Base-by-base conservation (phyloP, 768 basidiomycete genomes). In the Termitomyces sp. region DNA sequence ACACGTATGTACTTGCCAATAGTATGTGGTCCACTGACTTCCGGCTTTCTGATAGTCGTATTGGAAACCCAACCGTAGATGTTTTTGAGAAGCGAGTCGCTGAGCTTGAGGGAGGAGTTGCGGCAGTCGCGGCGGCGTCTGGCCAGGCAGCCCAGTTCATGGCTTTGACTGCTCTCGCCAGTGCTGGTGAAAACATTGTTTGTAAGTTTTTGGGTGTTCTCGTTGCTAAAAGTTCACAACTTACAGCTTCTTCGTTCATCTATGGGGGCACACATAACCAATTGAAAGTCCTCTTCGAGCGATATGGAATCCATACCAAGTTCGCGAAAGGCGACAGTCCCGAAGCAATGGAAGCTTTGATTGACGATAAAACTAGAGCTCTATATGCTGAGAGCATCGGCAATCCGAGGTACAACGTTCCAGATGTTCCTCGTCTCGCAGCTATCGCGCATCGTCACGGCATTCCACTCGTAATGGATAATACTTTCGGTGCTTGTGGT, bases 11-110 rank as follows among this genome's bases (percentile, higher is more conserved):
- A 10, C 18, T 22, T 48, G 58, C 18, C 10, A 11, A 2, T 8
- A 8, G 26, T 36, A 46, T 32, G 26, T 7, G 33, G 36, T 43
- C 4, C n/a, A 11, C 6, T 30, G 11, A 7, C 30, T 20, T 24
- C 13, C n/a, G 7, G 10, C 14, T 4, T 5, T 7, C 30, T 16
- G 38, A 26, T n/a, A 62, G 62, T 13, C 59, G 59, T 10, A 62
- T 62, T 22, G 62, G 59, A 5, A 62, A 62, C 28, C 62, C 62
- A 9, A 62, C 62, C 5, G 43, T 62, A 24, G 83, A 86, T 45
- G 79, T 86, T 1, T 85, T 88, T 48, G 87, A 87, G 68, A 79
- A 79, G 63, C 75, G 87, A 3, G 80, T 88, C 0, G 80, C 86
- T 0, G 82, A 84, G 0, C 75, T 88, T 14, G 86, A 87, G 61